These are phyloP conservation scores for Dothistroma pini DNA, from an alignment of 2,329 filamentous ascomycete genomes.

Conservation along the genomic window DNA sequence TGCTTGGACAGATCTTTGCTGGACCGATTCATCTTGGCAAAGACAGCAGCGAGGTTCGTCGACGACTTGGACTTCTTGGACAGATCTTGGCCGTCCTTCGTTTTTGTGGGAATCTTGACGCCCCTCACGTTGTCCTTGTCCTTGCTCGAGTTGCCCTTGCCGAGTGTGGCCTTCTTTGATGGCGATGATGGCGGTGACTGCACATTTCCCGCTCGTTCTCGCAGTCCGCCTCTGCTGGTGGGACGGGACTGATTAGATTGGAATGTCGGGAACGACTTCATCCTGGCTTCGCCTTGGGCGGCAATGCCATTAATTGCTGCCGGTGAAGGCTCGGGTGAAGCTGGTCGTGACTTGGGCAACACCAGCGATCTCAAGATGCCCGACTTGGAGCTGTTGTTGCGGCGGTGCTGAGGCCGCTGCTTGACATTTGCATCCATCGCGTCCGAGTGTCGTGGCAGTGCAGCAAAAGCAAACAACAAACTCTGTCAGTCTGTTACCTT, in stretches of 20 bases:
- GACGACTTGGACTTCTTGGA: conserved; percentile 74
- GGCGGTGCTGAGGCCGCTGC: conserved; percentile 27
- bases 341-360: conserved; percentile 44
- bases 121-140: conserved; percentile 36
- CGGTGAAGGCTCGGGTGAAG: conserved; percentile 46
- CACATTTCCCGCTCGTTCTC: conserved; percentile 30
- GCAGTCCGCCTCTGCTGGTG: background rate
- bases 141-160: background rate
- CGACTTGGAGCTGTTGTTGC: conserved; percentile 36
- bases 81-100: conserved; percentile 35
- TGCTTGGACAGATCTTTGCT: conserved; percentile 58
- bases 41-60: conserved; percentile 72
- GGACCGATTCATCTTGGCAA: conserved; percentile 67
- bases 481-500: background rate
- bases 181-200: conserved; percentile 33
- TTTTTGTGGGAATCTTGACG: conserved; percentile 35
- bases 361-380: conserved; percentile 54
- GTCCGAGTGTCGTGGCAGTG: conserved; percentile 1
- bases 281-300: conserved; percentile 23
- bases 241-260: conserved; percentile 42
- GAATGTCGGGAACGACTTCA: conserved; percentile 41
- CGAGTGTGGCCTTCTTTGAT: conserved; percentile 17
- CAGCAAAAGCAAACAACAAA: background rate
- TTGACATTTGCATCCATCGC: conserved; percentile 13
- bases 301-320: conserved; percentile 18